Percentiles rank a stretch among this genome's conserved stretches.
phyloP scores from a whole-genome alignment of 2,329 filamentous ascomycete genomes.

The Ophiostoma perfectum region DNA sequence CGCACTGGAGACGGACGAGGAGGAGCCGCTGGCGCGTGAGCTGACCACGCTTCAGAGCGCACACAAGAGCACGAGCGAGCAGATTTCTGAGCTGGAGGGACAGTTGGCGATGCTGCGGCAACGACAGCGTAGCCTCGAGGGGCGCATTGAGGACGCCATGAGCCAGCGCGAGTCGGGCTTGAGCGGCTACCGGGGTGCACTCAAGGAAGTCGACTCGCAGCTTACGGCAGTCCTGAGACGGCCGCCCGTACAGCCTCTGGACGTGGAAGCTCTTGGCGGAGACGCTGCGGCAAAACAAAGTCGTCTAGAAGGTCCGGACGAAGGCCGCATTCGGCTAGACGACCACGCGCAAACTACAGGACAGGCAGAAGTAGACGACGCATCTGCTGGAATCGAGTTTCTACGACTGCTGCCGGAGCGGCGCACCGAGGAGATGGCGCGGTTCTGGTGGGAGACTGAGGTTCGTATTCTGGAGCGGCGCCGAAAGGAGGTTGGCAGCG shows the following conservation, averaged over 20 bases:
- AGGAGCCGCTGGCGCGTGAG: conserved; percentile 55
- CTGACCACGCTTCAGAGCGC: conserved; percentile 56
- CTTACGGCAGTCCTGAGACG: conserved; percentile 54
- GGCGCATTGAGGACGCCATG: conserved; percentile 56
- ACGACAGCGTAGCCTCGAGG: conserved; percentile 53
- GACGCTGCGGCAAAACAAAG: conserved; percentile 19
- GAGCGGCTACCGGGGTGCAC: conserved; percentile 63
- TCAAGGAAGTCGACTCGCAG: conserved; percentile 60
- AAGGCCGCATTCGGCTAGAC: conserved; percentile 4
- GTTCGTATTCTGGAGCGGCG: conserved; percentile 50
- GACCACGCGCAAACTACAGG: conserved; percentile 21
- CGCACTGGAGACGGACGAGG: conserved; percentile 49
- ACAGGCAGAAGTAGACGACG: conserved; percentile 30
- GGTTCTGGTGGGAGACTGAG: conserved; percentile 64
- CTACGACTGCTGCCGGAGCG: conserved; percentile 57
- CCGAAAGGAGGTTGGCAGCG: conserved; percentile 52
- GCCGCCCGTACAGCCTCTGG: conserved; percentile 51
- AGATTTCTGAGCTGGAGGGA: conserved; percentile 62
- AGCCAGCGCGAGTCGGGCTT: conserved; percentile 66
- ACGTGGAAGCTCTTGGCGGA: conserved; percentile 39
- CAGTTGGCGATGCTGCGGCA: conserved; percentile 57
- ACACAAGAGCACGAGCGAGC: conserved; percentile 47
- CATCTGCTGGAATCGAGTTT: conserved; percentile 48
- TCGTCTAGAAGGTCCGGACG: background rate
- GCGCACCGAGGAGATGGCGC: conserved; percentile 64